Base-by-base conservation (phyloP, 2,329 filamentous ascomycete species). In the Blastomyces gilchristii region DNA sequence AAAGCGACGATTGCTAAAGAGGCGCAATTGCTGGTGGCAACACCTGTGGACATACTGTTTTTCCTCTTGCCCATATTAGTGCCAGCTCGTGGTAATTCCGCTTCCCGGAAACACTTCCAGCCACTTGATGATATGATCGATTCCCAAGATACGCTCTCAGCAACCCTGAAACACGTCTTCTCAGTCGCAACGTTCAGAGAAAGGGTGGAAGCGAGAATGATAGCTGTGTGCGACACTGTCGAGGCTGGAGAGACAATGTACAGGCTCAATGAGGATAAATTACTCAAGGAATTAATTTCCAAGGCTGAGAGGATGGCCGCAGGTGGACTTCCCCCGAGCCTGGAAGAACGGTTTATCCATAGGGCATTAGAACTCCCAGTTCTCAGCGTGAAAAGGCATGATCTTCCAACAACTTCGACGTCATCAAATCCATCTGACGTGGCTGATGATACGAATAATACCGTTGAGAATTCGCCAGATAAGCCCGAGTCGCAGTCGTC, bases 231-330 rank as follows among this genome's bases (percentile, higher is more conserved):
- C 75, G 91, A 97, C 69, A 87, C 83, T 0, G 88, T 95, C 12
- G 88, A 94, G 43, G 89, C 89, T 0, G 89, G 90, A 65, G 91
- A 97, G 74, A 84, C 78, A 62, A 91, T 97, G 89, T 96, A 89
- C 74, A 85, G 91, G 14, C 77, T 96, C 31, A 94, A 82, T 68
- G 82, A 89, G 69, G 77, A 80, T 14, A 96, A 91, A 71, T 81
- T 97, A 0, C 70, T 88, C 7, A 71, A 75, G 1, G 81, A 87
- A 62, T 71, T 97, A 0, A 66, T 92, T 7, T 71, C 75, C 22
- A 97, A 97, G 74, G 91, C 91, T 5, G 80, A 81, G 65, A 80
- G 80, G 5, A 88, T 95, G 81, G 80, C 81, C n/a, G 75, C 78
- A 4, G 78, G 76, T 0, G 85, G 86, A 0, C 77, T 97, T 11